Conservation (phyloP, 768 basidiomycete species). For the Tylopilus felleus region DNA sequence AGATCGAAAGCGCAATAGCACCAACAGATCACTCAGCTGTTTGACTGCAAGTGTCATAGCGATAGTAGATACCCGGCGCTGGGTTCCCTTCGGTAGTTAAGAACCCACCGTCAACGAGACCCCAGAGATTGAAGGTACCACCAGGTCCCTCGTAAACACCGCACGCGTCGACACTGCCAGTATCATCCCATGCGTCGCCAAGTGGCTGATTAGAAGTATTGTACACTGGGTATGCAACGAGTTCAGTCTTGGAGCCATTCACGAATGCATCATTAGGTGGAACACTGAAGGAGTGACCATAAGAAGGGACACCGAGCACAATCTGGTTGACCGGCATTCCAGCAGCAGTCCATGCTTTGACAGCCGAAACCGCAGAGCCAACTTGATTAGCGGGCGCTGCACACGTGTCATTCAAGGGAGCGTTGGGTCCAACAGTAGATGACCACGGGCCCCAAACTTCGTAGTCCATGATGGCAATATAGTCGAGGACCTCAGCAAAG, state of each 20-base stretch:
- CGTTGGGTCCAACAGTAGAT: constrained; percentile 66
- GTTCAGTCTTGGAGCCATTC: constrained; percentile 29
- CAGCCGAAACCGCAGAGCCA: constrained; percentile 74
- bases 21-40: constrained; percentile 51
- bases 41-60: constrained; percentile 67
- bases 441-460: constrained; percentile 57
- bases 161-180: constrained; percentile 49
- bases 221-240: constrained; percentile 51
- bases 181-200: constrained; percentile 58
- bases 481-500: constrained; percentile 69
- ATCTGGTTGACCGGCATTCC: constrained; percentile 70
- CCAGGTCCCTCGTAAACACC: constrained; percentile 44
- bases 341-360: constrained; percentile 69
- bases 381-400: constrained; percentile 50
- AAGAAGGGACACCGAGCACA: constrained; percentile 77
- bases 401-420: constrained; percentile 78
- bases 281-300: constrained; percentile 71
- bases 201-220: constrained; percentile 39
- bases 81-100: constrained; percentile 32
- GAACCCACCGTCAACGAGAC: constrained; percentile 55
- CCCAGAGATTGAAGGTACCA: constrained; percentile 60
- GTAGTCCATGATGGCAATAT: constrained; percentile 64
- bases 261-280: constrained; percentile 36
- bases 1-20: neutral
- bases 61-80: constrained; percentile 47